phyloP scores from a whole-genome alignment of 768 basidiomycete genomes.

The Mycena amicta region DNA sequence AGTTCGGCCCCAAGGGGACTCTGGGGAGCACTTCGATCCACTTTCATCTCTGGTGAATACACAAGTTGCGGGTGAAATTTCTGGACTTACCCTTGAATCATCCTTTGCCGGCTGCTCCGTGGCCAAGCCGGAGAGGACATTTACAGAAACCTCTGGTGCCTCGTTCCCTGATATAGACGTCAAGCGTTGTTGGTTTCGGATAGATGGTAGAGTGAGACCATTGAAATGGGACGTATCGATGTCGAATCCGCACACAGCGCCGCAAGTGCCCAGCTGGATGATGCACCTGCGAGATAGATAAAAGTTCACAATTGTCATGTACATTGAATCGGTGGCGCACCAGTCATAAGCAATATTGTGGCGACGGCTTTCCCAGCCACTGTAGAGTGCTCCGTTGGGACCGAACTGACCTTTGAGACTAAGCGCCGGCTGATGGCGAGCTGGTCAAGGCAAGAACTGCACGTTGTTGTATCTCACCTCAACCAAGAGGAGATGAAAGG shows the following conservation, averaged over 20 bases:
- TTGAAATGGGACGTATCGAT: slow-evolving; percentile 96
- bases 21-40: slow-evolving; percentile 83
- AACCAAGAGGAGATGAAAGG: slow-evolving; percentile 78
- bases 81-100: slow-evolving; percentile 54
- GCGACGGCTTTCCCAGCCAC: slow-evolving; percentile 91
- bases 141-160: slow-evolving; percentile 80
- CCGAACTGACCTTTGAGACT: slow-evolving; percentile 97
- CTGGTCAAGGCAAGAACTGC: no score
- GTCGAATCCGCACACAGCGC: slow-evolving; percentile 79
- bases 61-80: not conserved
- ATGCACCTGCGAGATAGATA: slow-evolving; percentile 66
- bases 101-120: slow-evolving; percentile 47
- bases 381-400: slow-evolving; percentile 90
- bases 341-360: slow-evolving; percentile 92
- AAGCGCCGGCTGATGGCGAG: slow-evolving; percentile 81
- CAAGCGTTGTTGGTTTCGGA: slow-evolving; percentile 5
- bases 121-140: slow-evolving; percentile 51
- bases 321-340: slow-evolving; percentile 39
- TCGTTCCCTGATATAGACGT: slow-evolving; percentile 66
- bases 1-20: slow-evolving; percentile 76
- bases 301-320: not conserved
- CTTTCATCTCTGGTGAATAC: slow-evolving; percentile 37
- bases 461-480: slow-evolving; percentile 45
- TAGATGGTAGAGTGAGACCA: slow-evolving; percentile 45
- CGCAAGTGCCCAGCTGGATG: slow-evolving; percentile 81